Base-by-base conservation (phyloP, 371 early-diverging fungal species). In the Lichtheimia corymbifera region DNA sequence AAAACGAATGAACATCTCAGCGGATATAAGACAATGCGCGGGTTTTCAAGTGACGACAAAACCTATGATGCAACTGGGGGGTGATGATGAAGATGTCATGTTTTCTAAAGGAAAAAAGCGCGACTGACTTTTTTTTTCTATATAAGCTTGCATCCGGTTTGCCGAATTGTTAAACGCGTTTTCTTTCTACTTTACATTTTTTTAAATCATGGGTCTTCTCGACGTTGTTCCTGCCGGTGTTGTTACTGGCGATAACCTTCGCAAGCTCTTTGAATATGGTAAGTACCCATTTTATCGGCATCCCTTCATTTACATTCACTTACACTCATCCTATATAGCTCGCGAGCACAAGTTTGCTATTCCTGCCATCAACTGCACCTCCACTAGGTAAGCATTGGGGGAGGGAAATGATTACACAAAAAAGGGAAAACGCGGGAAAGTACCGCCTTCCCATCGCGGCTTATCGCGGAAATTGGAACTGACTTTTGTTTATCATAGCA, bases 301-400 rank as follows among this genome's bases (percentile, higher is more conserved):
- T 30, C 30, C 9, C 51, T 14, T 15, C 2, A 9, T 17, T 1
- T 13, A 2, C 5, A 41, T 30, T 47, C 9, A 9, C 20, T n/a
- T n/a, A 17, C 40, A 30, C 6, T 52, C 43, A 24, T 44, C 55
- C 3, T 52, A 40, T 50, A 5, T 57, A 79, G 93, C 93, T 52
- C 87, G 87, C 63, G 84, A 90, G 70, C 76, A 94, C 71, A 73
- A 81, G 42, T 94, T 93, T 62, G 95, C 95, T 61, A 95, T 95
- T 77, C 95, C 95, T 65, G 94, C 95, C 55, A 88, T 95, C 79
- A 95, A 95, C 88, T 93, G 93, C 86, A 94, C 94, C 65, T 89
- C 93, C 58, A 91, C 94, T 50, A 92, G 75, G 79, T 73, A 75
- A 49, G 54, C 2, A 27, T 35, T 35, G 27, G 25, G 17, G 35